Conservation (phyloP, 1,284 basidiomycete genomes). For the Puccinia horiana region DNA sequence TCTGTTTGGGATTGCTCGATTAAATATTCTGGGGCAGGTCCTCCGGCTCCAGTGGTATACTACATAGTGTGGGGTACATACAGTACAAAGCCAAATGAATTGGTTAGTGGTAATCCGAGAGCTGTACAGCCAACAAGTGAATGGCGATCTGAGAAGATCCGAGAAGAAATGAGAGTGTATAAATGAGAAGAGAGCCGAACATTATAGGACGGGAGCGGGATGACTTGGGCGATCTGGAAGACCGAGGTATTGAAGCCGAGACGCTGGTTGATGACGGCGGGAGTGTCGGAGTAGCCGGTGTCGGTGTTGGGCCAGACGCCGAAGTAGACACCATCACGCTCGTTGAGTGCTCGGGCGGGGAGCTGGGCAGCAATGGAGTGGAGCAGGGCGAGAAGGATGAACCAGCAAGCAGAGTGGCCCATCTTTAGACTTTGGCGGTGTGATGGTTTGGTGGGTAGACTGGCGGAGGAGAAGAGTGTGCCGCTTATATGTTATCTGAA, state of each 20-base stretch:
- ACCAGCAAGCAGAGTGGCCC: too few species aligned
- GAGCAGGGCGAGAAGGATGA: neutral
- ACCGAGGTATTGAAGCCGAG: slow-evolving; percentile 53
- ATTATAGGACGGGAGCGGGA: slow-evolving; percentile 55
- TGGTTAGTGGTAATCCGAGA: neutral
- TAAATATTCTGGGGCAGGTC: slow-evolving; percentile 54
- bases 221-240: slow-evolving; percentile 56
- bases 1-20: slow-evolving; percentile 55
- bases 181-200: neutral
- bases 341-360: slow-evolving; percentile 8
- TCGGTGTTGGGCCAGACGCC: slow-evolving; percentile 36
- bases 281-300: slow-evolving; percentile 24
- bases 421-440: too few species aligned
- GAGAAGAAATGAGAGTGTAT: slow-evolving; percentile 25
- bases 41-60: slow-evolving; percentile 51
- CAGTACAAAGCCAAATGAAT: neutral
- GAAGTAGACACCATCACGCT: slow-evolving; percentile 24
- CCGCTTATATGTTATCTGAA: too few species aligned
- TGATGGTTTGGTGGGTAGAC: too few species aligned
- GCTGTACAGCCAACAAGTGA: neutral
- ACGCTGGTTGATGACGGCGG: slow-evolving; percentile 16
- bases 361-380: neutral
- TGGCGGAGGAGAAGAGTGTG: too few species aligned
- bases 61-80: neutral
- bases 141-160: slow-evolving; percentile 36